Evolutionary conservation across 1,284 basidiomycete genomes (phyloP).

Genomic region (Sporisorium sorghi): DNA sequence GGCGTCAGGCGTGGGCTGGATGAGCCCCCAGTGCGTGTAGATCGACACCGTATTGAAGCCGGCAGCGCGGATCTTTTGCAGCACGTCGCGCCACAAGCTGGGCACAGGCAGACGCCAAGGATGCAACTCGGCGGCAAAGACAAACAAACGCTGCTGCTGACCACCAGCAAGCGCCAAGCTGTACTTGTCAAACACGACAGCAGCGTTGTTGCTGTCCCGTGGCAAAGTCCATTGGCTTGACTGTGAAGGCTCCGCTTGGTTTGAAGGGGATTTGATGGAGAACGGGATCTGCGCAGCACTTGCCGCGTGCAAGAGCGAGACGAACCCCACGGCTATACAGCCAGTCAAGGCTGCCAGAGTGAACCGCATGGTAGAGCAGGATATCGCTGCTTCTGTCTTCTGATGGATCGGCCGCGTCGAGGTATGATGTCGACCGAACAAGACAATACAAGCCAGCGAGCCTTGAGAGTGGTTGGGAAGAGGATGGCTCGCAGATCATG

Average conservation of each 20-base stretch:
- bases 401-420: background rate
- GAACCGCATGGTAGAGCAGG: slow-evolving; percentile 13
- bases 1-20: slow-evolving; percentile 80
- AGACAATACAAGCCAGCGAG: background rate
- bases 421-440: background rate
- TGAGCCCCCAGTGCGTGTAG: slow-evolving; percentile 76
- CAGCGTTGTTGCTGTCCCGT: slow-evolving; percentile 31
- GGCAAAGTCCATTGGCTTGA: slow-evolving; percentile 32
- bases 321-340: slow-evolving; percentile 17
- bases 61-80: slow-evolving; percentile 82
- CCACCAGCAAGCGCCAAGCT: slow-evolving; percentile 41
- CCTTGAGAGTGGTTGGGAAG: no score
- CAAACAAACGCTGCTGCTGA: slow-evolving; percentile 36
- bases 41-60: slow-evolving; percentile 75
- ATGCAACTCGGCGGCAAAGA: slow-evolving; percentile 76
- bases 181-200: slow-evolving; percentile 51
- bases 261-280: background rate
- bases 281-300: slow-evolving; percentile 30
- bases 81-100: slow-evolving; percentile 81
- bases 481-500: slow-evolving; percentile 7
- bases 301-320: slow-evolving; percentile 1
- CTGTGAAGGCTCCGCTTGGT: background rate
- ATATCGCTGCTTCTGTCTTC: background rate
- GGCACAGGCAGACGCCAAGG: slow-evolving; percentile 83
- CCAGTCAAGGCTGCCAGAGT: slow-evolving; percentile 8